A percentile compares a stretch with the other conserved stretches of the same genome.
phyloP scores from a whole-genome alignment of 345 rosid species.

The Citrus sp. region DNA sequence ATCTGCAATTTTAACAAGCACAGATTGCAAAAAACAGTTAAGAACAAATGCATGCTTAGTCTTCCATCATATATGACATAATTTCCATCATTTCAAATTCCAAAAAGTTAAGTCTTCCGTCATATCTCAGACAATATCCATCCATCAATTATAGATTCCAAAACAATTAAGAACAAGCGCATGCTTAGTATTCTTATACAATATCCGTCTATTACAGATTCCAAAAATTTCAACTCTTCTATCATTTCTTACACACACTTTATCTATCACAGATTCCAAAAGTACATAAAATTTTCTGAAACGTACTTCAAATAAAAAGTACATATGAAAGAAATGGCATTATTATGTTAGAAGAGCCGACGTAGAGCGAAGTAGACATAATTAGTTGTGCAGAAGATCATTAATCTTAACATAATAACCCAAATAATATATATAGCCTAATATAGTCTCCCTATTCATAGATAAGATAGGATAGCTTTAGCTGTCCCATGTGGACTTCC shows the following conservation, averaged over 20 bases:
- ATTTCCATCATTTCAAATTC: background rate
- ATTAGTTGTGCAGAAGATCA: background rate
- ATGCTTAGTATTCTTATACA: too few relatives aligned
- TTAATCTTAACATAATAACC: background rate
- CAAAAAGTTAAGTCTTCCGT: background rate
- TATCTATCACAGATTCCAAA: background rate
- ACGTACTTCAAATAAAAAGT: background rate
- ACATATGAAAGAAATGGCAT: background rate
- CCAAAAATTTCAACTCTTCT: background rate
- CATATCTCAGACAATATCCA: background rate
- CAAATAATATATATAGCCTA: too few relatives aligned
- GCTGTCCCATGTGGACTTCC: too few relatives aligned
- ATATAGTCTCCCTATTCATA: too few relatives aligned
- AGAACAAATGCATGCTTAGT: background rate
- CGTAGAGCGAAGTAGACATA: background rate
- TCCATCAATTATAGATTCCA: too few relatives aligned
- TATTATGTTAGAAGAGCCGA: background rate
- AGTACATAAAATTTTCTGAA: background rate
- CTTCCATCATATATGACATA: background rate
- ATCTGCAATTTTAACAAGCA: constrained; percentile 42
- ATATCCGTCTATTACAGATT: background rate
- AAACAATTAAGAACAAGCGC: too few relatives aligned
- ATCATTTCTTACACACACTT: background rate
- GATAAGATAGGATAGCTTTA: too few relatives aligned
- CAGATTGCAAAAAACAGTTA: background rate